Evolutionary conservation across 83 land plant species (phyloP), one percentile per base, ranked within the genome.

Genomic region (Thuja plicata): DNA sequence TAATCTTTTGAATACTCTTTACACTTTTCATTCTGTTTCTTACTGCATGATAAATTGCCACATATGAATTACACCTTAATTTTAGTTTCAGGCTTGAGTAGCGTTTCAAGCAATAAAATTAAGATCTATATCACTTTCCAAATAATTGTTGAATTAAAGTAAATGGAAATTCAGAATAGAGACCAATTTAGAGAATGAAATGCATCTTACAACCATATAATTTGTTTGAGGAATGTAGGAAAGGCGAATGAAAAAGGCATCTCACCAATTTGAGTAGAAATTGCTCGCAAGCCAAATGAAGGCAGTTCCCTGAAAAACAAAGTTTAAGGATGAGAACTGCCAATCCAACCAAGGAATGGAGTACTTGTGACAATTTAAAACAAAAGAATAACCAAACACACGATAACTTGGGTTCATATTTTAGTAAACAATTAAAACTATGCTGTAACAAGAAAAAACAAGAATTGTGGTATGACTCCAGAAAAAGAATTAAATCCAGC

Each of bases 21-120:
- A 98, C 95, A 95, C 97, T 95, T 93, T 96, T 98, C 99, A 98
- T 98, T 70, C 99, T 91, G 70, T 94, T 98, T 73, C 99, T 89
- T 86, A 98, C 99, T 97, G 94, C 88, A 91, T 38, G 32, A 88
- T 79, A 12, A 55, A 85, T 77, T 71, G 27, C 37, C 54, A 86
- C 24, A 40, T 52, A 87, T 40, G 24, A 90, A 24, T n/a, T 45
- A 48, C 66, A 79, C 5, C 87, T 76, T 32, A 35, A 27, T 70
- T 24, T 15, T 15, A 54, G 57, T 54, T 46, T 84, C 8, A 15
- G 37, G 34, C 35, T 30, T 7, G 70, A 77, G 15, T 24, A 8
- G 37, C 24, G 35, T 54, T n/a, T 32, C 17, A 74, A 55, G 88
- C 43, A 79, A 15, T 52, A 19, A 50, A 27, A 79, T 1, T 45